A percentile compares a stretch with the other conserved stretches of the same genome.
phyloP scores from a whole-genome alignment of 495 filamentous ascomycete genomes.

The Hypoxylon cercidicola region DNA sequence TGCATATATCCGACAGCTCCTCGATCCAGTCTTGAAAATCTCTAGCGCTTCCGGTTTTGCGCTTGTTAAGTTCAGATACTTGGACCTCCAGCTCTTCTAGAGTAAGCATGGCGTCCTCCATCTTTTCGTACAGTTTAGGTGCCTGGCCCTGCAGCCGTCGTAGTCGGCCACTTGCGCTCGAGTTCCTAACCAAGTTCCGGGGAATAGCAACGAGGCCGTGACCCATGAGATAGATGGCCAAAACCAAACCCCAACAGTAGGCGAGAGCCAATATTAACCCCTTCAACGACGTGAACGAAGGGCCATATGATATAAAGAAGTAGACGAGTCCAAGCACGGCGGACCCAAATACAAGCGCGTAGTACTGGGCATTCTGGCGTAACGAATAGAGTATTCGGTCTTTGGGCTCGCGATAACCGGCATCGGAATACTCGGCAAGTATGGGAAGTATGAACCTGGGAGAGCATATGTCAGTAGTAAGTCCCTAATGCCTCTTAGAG shows the following conservation, averaged over 20 bases:
- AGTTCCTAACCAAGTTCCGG: slow-evolving; percentile 77
- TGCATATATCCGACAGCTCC: slow-evolving; percentile 78
- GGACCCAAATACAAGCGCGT: slow-evolving; percentile 78
- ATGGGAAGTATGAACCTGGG: slow-evolving; percentile 89
- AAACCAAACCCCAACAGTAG: slow-evolving; percentile 89
- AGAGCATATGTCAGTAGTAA: slow-evolving; percentile 20
- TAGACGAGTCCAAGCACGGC: slow-evolving; percentile 81
- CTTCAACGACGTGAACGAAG: slow-evolving; percentile 69
- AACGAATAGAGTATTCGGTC: slow-evolving; percentile 84
- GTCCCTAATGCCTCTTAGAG: slow-evolving; percentile 5
- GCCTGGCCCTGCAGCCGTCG: slow-evolving; percentile 80
- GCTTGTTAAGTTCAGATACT: slow-evolving; percentile 76
- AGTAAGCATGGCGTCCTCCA: slow-evolving; percentile 84
- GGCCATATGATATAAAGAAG: slow-evolving; percentile 79
- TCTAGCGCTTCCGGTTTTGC: slow-evolving; percentile 84
- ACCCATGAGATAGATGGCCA: slow-evolving; percentile 97
- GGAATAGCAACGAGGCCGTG: slow-evolving; percentile 94
- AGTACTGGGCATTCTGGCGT: slow-evolving; percentile 85
- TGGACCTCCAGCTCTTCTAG: slow-evolving; percentile 84
- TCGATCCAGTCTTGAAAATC: slow-evolving; percentile 96
- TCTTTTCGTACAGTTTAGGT: slow-evolving; percentile 82
- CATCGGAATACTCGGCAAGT: slow-evolving; percentile 91
- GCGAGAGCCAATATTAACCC: slow-evolving; percentile 89
- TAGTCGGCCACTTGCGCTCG: slow-evolving; percentile 75
- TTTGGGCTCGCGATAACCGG: slow-evolving; percentile 87